Percentiles rank a stretch among this genome's conserved stretches.
Evolutionary conservation across 1,284 basidiomycete species (phyloP).

Genomic region (Nidula niveotomentosa): DNA sequence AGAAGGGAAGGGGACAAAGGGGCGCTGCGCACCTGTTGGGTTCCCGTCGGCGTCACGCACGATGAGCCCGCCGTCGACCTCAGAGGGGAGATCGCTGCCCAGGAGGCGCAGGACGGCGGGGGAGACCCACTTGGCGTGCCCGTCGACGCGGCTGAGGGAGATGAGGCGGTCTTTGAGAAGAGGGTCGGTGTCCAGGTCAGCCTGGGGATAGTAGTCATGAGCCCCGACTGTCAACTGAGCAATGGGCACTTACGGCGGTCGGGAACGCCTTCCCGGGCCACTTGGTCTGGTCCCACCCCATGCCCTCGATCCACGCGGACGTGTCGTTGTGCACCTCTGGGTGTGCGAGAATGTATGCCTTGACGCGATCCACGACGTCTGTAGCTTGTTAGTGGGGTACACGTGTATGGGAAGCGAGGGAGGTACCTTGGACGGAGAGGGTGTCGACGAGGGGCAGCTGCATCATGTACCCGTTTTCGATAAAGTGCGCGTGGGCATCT

Average conservation of each 20-base stretch:
- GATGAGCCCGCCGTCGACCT: constrained; percentile 77
- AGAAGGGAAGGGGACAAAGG: not conserved
- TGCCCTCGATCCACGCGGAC: constrained; percentile 77
- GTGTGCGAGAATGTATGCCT: constrained; percentile 57
- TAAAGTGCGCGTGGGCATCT: constrained; percentile 83
- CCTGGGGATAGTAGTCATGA: constrained; percentile 27
- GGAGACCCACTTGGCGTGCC: constrained; percentile 87
- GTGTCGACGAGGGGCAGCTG: constrained; percentile 64
- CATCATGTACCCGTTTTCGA: constrained; percentile 69
- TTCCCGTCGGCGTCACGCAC: constrained; percentile 61
- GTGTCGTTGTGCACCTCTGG: constrained; percentile 51
- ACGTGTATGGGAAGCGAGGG: not conserved
- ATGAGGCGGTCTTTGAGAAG: constrained; percentile 68
- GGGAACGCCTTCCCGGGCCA: constrained; percentile 75
- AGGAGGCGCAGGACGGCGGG: constrained; percentile 63
- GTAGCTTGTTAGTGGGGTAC: not conserved
- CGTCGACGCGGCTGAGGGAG: constrained; percentile 74
- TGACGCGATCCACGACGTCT: constrained; percentile 67
- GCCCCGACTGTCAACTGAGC: too few species aligned
- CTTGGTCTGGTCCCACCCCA: constrained; percentile 93
- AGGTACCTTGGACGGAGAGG: constrained; percentile 56
- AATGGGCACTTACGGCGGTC: constrained; percentile 58
- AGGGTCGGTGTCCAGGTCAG: constrained; percentile 64
- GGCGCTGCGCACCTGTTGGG: constrained; percentile 61
- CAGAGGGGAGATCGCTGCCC: constrained; percentile 44